phyloP scores from a whole-genome alignment of 768 basidiomycete species.

The Hemileccinum rubropunctum region DNA sequence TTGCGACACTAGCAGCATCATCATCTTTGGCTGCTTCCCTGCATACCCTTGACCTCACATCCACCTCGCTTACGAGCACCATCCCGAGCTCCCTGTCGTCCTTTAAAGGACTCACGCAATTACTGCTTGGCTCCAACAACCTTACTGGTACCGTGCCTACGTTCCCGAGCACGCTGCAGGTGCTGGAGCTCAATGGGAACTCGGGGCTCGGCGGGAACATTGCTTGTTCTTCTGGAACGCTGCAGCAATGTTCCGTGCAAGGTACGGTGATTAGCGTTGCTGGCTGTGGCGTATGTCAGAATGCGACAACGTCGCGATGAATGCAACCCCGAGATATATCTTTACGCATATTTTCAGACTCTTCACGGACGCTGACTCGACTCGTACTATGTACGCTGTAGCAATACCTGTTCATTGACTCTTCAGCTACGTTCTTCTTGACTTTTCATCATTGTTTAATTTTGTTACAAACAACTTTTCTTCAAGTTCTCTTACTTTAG shows the following conservation, averaged over 20 bases:
- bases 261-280: constrained; percentile 19
- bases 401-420: constrained; percentile 5
- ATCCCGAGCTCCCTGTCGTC: constrained; percentile 36
- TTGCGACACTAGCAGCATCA: constrained; percentile 32
- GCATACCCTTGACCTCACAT: constrained; percentile 38
- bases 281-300: constrained; percentile 26
- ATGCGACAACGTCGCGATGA: constrained; percentile 5
- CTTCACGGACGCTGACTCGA: neutral
- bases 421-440: neutral
- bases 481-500: neutral
- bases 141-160: constrained; percentile 34
- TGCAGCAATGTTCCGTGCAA: constrained; percentile 22
- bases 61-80: constrained; percentile 37
- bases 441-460: neutral
- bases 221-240: constrained; percentile 9
- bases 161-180: constrained; percentile 36
- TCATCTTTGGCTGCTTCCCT: constrained; percentile 32
- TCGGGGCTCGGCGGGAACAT: constrained; percentile 33
- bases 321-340: neutral
- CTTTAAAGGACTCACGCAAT: constrained; percentile 33
- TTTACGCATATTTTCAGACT: constrained; percentile 2
- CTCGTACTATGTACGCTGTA: constrained; percentile 9
- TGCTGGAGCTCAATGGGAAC: constrained; percentile 37
- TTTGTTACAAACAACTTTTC: neutral
- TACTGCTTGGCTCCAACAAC: constrained; percentile 40